Conservation (phyloP, 1,139 yeast genomes). For the Saccharomyces hybrid region DNA sequence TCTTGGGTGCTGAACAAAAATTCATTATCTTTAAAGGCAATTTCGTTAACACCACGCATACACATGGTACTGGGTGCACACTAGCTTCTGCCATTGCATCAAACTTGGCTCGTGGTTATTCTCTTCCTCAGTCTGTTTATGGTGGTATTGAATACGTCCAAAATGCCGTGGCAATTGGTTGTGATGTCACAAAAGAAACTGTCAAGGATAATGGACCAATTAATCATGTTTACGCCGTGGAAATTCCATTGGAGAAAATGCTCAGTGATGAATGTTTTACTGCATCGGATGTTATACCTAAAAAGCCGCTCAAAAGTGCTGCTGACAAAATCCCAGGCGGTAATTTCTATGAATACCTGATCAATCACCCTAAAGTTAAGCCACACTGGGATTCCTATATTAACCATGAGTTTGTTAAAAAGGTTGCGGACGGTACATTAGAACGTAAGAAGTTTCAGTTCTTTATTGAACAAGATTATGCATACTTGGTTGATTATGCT, state of each 20-base stretch:
- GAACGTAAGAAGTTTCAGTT: conserved; percentile 46
- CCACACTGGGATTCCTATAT: conserved; percentile 53
- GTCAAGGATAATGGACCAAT: conserved; percentile 63
- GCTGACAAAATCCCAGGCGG: conserved; percentile 26
- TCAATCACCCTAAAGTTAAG: conserved; percentile 48
- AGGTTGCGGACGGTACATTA: conserved; percentile 47
- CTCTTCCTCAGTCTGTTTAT: conserved; percentile 44
- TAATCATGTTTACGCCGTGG: conserved; percentile 44
- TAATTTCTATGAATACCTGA: conserved; percentile 45
- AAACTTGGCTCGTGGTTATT: conserved; percentile 50
- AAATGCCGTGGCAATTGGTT: conserved; percentile 54
- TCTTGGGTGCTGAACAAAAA: conserved; percentile 37
- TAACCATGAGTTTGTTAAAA: conserved; percentile 54
- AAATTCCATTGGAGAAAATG: conserved; percentile 34
- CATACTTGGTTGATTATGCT: conserved; percentile 62
- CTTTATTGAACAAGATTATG: conserved; percentile 65
- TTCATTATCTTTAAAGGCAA: conserved; percentile 45
- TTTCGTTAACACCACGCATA: conserved; percentile 44
- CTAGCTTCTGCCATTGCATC: conserved; percentile 77
- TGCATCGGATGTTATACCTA: conserved; percentile 17
- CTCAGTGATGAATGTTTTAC: conserved; percentile 25
- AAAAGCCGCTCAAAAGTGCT: conserved; percentile 23
- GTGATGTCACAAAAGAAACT: conserved; percentile 19
- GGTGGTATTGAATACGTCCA: conserved; percentile 61
- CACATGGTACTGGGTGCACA: conserved; percentile 93